Evolutionary conservation across 805 yeast species (phyloP), one percentile per base, ranked within the genome.

Genomic region (Wickerhamiella vanderwaltii): DNA sequence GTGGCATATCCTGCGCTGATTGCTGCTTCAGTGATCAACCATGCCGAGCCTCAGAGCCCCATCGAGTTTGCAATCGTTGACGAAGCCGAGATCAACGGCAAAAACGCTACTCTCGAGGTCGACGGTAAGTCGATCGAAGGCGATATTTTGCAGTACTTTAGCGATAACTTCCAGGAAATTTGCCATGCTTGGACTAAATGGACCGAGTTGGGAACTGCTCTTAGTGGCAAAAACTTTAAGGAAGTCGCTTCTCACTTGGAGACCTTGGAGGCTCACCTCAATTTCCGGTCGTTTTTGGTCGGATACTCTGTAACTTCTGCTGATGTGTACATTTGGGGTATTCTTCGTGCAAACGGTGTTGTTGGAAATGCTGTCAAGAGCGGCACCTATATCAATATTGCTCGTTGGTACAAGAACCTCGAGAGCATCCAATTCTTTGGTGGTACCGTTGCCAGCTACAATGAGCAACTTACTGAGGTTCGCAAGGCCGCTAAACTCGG

Each of bases 281-380:
- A 84, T 70, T 75, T 82, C 69, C 75, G 95, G 58, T 73, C 95
- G 6, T 87, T 73, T 58, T 59, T 85, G 42, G 62, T 72, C 43
- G 94, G 91, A 29, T 70, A 76, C 62, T 51, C 66, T n/a, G 65
- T 71, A 48, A 66, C 93, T 11, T 61, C 77, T 33, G 91, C 94
- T 41, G 98, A 88, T 63, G 68, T 85, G 47, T 82, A 88, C 12
- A 69, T 81, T 16, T 88, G 96, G 96, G 96, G 96, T 62, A 83
- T 80, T 37, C 68, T 88, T 52, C 77, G 96, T 65, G 83, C 94
- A 48, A 88, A 91, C 61, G 85, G 94, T 42, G 79, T 88, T 59
- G 83, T 87, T 69, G 95, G 91, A 18, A 82, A 95, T 13, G 79
- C 84, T 49, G 72, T 86, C 62, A 87, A 85, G 67, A 81, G 75